Evolutionary conservation across 495 filamentous ascomycete genomes (phyloP), one percentile per base, ranked within the genome.

Genomic region (Margaritispora aquatica): DNA sequence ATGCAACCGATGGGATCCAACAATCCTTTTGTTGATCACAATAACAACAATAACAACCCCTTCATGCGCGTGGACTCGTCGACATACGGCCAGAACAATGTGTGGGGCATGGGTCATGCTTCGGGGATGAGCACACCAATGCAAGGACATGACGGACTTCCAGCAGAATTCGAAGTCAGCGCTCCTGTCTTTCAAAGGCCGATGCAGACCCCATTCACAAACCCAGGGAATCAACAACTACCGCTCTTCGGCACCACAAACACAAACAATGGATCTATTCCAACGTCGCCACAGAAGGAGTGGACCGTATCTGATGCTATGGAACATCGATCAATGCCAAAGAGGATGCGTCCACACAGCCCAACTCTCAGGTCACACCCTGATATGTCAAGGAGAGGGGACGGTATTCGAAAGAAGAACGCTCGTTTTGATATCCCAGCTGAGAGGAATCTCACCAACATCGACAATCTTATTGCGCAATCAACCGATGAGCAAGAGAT

Each of bases 391-490:
- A 82, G 92, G 63, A 85, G 92, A 64, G 64, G 64, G 11, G 93
- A 96, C 68, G 94, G 94, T 51, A 96, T 97, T 74, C 85, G 95
- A 63, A 99, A 99, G 86, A 97, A 97, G 87, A 99, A 99, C 67
- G 93, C 93, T 64, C 87, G 95, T 49, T 96, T 99, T 73, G 94
- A 97, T 69, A 97, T 99, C 61, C 94, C 94, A 3, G 85, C 89
- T 11, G 95, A 96, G 75, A 83, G 92, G 46, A 97, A 89, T 63
- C 81, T 97, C 61, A 85, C 81, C 77, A 97, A 96, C 72, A 97
- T 99, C 75, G 94, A 99, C 71, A 83, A 88, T 54, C 76, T 97
- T 66, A 97, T 99, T 75, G 81, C 85, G 29, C 84, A 89, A 71
- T 92, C 91, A 20, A 88, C 76, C 51, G 90, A 97, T 65, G 94